Conservation (phyloP, 768 basidiomycete genomes). For the Cubamyces lactineus region DNA sequence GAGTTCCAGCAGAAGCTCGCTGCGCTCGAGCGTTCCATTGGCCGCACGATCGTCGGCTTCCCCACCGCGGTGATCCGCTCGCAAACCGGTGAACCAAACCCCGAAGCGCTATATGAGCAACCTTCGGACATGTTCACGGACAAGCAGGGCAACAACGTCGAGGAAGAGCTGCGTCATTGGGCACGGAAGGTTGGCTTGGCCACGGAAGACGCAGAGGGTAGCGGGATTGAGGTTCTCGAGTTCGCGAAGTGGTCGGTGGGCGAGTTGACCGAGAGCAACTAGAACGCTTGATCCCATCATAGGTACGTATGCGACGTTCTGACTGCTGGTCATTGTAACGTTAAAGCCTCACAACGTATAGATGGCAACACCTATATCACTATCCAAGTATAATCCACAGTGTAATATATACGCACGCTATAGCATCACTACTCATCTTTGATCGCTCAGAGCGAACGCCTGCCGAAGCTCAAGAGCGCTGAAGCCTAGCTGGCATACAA, state of each 20-base stretch:
- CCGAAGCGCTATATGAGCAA: slow-evolving; percentile 68
- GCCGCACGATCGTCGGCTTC: slow-evolving; percentile 84
- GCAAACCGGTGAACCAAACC: slow-evolving; percentile 39
- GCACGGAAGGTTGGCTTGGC: slow-evolving; percentile 49
- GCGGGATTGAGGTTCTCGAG: slow-evolving; percentile 50
- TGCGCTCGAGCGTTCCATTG: slow-evolving; percentile 73
- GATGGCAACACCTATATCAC: neutral
- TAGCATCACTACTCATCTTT: neutral
- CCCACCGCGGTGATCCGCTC: slow-evolving; percentile 58
- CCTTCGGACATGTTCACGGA: slow-evolving; percentile 77
- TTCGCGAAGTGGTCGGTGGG: slow-evolving; percentile 72
- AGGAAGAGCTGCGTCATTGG: slow-evolving; percentile 56
- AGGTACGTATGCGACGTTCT: neutral
- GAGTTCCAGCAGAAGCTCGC: slow-evolving; percentile 60
- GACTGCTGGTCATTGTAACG: neutral
- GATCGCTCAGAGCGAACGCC: neutral
- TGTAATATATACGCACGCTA: neutral
- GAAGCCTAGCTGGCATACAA: no score
- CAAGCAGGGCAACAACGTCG: slow-evolving; percentile 40
- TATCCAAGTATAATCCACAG: neutral
- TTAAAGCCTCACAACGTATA: neutral
- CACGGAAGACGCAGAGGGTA: slow-evolving; percentile 37
- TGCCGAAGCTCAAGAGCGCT: no score
- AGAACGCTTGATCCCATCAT: neutral
- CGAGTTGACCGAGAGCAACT: slow-evolving; percentile 29